phyloP scores from a whole-genome alignment of 1,284 basidiomycete genomes.

The Taiwanofungus camphoratus region DNA sequence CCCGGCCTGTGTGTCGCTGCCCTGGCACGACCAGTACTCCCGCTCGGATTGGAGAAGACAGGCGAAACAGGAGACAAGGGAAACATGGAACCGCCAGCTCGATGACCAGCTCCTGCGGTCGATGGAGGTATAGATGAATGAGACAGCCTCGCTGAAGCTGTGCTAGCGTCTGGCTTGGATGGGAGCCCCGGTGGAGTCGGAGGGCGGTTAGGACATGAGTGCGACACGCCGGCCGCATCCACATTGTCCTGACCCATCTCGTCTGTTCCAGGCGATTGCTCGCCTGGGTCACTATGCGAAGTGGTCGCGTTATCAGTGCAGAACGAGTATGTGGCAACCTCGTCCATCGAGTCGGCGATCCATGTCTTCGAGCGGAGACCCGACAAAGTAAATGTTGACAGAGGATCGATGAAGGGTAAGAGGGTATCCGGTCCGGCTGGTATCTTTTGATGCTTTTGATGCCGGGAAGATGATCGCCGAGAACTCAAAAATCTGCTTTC shows the following conservation, averaged over 20 bases:
- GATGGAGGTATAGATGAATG: slow-evolving; percentile 21
- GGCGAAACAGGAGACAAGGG: slow-evolving; percentile 10
- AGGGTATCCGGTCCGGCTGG: slow-evolving; percentile 22
- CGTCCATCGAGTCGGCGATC: slow-evolving; percentile 15
- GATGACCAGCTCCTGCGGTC: too few species aligned
- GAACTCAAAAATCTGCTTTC: slow-evolving; percentile 15
- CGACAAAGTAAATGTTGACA: slow-evolving; percentile 26
- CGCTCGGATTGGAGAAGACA: slow-evolving; percentile 2
- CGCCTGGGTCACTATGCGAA: slow-evolving; percentile 14
- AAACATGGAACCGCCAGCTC: slow-evolving; percentile 5
- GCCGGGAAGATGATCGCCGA: slow-evolving; percentile 22
- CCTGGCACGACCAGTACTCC: slow-evolving; percentile 11
- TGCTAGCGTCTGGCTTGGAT: slow-evolving; percentile 17
- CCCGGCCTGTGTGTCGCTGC: slow-evolving; percentile 9
- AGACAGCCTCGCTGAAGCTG: slow-evolving; percentile 11
- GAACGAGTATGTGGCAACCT: slow-evolving; percentile 12
- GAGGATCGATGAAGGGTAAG: slow-evolving; percentile 22
- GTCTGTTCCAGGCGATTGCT: slow-evolving; percentile 4
- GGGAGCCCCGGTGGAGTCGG: slow-evolving; percentile 25
- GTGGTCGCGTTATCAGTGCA: slow-evolving; percentile 14
- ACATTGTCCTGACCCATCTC: slow-evolving; percentile 10
- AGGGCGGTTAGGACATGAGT: slow-evolving; percentile 19
- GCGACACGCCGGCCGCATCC: slow-evolving; percentile 16
- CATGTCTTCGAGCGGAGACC: slow-evolving; percentile 21
- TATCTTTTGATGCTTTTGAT: slow-evolving; percentile 22